These are phyloP conservation scores for Leucogyrophana mollusca DNA, from an alignment of 768 basidiomycete species.

Conservation along the genomic window DNA sequence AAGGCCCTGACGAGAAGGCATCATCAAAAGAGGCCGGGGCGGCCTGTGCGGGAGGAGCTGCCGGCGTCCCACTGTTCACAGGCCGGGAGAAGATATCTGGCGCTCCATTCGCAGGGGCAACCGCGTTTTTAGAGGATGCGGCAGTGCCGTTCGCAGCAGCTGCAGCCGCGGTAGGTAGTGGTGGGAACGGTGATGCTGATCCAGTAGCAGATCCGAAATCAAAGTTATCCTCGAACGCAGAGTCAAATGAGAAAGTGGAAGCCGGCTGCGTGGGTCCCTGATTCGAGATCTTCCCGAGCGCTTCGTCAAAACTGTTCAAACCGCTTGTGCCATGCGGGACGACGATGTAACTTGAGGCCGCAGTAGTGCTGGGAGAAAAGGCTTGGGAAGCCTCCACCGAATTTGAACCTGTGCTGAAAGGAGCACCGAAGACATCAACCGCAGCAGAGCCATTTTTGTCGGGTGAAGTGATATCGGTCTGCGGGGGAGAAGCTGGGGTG, in stretches of 20 bases:
- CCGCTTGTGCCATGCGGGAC: slow-evolving; percentile 15
- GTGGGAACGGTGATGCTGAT: slow-evolving; percentile 27
- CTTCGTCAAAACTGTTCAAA: slow-evolving; percentile 72
- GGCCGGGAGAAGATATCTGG: slow-evolving; percentile 14
- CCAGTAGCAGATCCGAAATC: slow-evolving; percentile 51
- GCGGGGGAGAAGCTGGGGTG: slow-evolving; percentile 11
- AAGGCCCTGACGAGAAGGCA: slow-evolving; percentile 36
- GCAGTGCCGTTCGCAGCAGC: slow-evolving; percentile 25
- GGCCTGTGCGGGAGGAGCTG: slow-evolving; percentile 14
- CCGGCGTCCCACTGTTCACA: slow-evolving; percentile 9
- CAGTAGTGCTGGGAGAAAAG: background rate
- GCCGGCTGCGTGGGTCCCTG: slow-evolving; percentile 30
- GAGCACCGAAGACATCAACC: slow-evolving; percentile 42
- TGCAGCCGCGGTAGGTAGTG: slow-evolving; percentile 19
- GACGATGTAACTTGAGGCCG: slow-evolving; percentile 14
- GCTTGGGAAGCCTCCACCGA: slow-evolving; percentile 13
- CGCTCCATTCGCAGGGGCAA: slow-evolving; percentile 6
- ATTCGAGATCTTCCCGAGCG: slow-evolving; percentile 54
- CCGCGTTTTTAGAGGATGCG: slow-evolving; percentile 7
- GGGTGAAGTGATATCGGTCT: slow-evolving; percentile 15
- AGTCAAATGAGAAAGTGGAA: slow-evolving; percentile 60
- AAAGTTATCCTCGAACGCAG: slow-evolving; percentile 64
- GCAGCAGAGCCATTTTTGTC: slow-evolving; percentile 15
- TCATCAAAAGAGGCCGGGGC: slow-evolving; percentile 44
- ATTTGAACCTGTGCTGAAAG: slow-evolving; percentile 12